Evolutionary conservation across 208 protist species (phyloP).

Genomic region (Porcisia hertigi): DNA sequence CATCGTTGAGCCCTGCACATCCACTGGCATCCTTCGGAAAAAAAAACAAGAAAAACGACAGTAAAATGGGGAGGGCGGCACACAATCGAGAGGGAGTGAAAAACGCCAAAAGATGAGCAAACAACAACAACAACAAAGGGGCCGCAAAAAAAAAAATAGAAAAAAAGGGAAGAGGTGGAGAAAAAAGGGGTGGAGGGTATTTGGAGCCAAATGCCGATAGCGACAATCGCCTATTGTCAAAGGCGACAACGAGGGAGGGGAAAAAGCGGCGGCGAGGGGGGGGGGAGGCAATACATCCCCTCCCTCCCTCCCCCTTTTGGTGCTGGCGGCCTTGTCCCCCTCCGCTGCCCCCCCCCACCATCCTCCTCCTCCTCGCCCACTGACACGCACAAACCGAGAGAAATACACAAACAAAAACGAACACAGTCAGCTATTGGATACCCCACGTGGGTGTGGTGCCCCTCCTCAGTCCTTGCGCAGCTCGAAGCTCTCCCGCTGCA

Average conservation of each 20-base stretch:
- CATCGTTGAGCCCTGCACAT: not conserved
- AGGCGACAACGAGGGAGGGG: too few relatives aligned
- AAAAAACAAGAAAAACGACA: not conserved
- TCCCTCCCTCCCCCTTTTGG: not conserved
- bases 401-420: constrained; percentile 1
- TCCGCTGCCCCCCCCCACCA: too few relatives aligned
- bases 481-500: constrained; percentile 68
- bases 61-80: not conserved
- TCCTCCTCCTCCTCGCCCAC: not conserved
- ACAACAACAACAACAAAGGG: too few relatives aligned
- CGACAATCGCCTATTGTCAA: too few relatives aligned
- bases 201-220: too few relatives aligned
- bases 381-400: not conserved
- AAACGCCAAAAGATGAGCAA: not conserved
- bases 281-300: not conserved
- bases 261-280: too few relatives aligned
- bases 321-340: too few relatives aligned
- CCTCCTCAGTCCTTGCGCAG: constrained; percentile 72
- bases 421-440: not conserved
- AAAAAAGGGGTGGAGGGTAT: too few relatives aligned
- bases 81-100: not conserved
- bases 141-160: not conserved
- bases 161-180: not conserved
- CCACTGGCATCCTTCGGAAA: not conserved
- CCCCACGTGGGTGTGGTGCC: not conserved